Evolutionary conservation across 768 basidiomycete genomes (phyloP).

Genomic region (Boletus rubescentipes): DNA sequence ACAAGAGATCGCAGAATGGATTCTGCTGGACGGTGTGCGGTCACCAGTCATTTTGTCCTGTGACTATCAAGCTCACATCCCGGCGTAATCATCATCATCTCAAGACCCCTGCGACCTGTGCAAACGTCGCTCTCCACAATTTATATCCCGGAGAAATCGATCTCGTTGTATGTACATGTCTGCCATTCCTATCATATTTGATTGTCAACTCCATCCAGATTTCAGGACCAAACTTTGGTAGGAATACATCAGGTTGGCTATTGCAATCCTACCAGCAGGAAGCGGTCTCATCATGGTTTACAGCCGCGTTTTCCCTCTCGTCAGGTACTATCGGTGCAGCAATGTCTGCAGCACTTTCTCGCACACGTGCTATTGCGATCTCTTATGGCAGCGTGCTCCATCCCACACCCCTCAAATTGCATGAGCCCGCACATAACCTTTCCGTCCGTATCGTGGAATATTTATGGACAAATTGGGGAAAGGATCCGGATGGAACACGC

Average conservation of each 20-base stretch:
- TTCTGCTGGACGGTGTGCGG: constrained; percentile 78
- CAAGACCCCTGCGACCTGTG: constrained; percentile 88
- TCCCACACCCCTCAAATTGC: constrained; percentile 58
- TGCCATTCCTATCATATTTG: neutral
- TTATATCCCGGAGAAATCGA: constrained; percentile 83
- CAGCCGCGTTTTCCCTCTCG: constrained; percentile 84
- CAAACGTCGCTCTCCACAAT: constrained; percentile 90
- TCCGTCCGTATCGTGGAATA: constrained; percentile 64
- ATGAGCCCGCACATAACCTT: constrained; percentile 73
- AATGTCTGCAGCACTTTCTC: constrained; percentile 72
- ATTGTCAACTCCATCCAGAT: constrained; percentile 43
- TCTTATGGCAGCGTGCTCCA: constrained; percentile 81
- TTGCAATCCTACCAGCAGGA: neutral
- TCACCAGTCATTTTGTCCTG: constrained; percentile 20
- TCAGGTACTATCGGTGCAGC: constrained; percentile 94
- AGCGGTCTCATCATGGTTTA: constrained; percentile 1
- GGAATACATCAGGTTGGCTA: constrained; percentile 73
- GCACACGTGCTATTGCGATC: constrained; percentile 75
- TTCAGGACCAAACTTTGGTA: constrained; percentile 83
- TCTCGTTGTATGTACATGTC: constrained; percentile 62
- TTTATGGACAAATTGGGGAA: constrained; percentile 86
- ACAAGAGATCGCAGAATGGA: constrained; percentile 86
- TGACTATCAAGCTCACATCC: constrained; percentile 6
- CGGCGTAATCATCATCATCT: neutral
- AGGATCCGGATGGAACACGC: constrained; percentile 56